Conservation (phyloP, 768 basidiomycete genomes). For the Pisolithus tinctorius region DNA sequence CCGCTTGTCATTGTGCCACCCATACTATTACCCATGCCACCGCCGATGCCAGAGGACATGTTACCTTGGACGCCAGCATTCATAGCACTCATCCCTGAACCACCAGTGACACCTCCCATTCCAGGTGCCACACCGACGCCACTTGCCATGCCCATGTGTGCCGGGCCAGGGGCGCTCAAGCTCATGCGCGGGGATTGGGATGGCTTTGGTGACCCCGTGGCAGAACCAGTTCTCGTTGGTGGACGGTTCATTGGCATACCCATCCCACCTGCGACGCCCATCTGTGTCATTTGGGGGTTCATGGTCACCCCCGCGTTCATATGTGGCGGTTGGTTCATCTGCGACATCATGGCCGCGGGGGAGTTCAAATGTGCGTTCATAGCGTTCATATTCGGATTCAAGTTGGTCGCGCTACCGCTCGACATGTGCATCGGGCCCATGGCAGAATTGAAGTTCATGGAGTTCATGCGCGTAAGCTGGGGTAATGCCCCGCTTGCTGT, state of each 20-base stretch:
- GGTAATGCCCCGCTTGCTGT: conserved; percentile 18
- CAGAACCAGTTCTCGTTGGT: conserved; percentile 25
- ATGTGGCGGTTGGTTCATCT: conserved; percentile 18
- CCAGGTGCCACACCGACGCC: conserved; percentile 4
- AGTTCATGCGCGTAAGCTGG: conserved; percentile 20
- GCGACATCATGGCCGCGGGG: conserved; percentile 2
- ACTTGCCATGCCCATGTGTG: conserved; percentile 4
- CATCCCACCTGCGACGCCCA: conserved; percentile 9
- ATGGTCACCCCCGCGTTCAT: conserved; percentile 8
- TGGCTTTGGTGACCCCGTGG: conserved; percentile 23
- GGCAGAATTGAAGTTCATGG: conserved; percentile 16
- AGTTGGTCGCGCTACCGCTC: conserved; percentile 2
- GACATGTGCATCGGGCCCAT: conserved; percentile 11
- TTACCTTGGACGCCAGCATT: conserved; percentile 9
- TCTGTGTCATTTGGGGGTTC: conserved; percentile 13
- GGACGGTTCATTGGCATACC: conserved; percentile 22
- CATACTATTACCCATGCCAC: conserved; percentile 3
- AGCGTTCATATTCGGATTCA: conserved; percentile 4
- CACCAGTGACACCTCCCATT: conserved; percentile 7
- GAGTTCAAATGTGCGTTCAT: conserved; percentile 13
- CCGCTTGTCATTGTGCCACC: conserved; percentile 5
- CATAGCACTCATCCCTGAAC: background rate
- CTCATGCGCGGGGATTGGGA: conserved; percentile 22
- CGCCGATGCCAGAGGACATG: conserved; percentile 6
- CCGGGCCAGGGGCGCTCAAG: conserved; percentile 4